Evolutionary conservation across 352 stramenopile species (phyloP), one percentile per base, ranked within the genome.

Genomic region (Globisporangium nunn): DNA sequence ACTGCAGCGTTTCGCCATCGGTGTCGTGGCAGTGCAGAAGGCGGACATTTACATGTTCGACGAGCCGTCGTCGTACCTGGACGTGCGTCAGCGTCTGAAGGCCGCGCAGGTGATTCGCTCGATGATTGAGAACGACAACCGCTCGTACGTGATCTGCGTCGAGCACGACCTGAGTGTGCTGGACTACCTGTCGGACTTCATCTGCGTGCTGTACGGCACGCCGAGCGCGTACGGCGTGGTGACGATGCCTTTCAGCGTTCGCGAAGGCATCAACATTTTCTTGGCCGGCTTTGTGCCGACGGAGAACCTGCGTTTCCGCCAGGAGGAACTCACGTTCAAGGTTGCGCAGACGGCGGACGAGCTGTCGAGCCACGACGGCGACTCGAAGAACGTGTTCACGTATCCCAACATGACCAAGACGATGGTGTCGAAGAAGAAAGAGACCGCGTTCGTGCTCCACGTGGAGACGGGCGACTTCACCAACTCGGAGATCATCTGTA

Each of bases 1-100:
- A 76, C 81, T 99, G 45, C 98, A 99, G 80, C 93, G 98, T 54
- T 99, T 99, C 72, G 97, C 98, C 2, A 99, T 99, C 70, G 92
- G 86, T 18, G 90, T 98, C 29, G 94, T 98, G 46, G 91, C 93
- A 3, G 87, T 99, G 37, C 92, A 98, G 63, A 81, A 95, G 39
- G 88, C 88, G 29, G 96, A 99, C 79, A 98, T 99, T 31, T 99
- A 99, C 88, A 99, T 99, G 96, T 99, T 99, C 73, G 98, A 99
- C 62, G 98, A 99, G 75, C 98, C 98, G 6, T 99, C 93, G 23
- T 98, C 93, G 48, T 99, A 99, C 74, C 74, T 99, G 52, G 98
- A 99, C 81, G 97, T 99, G 44, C 98, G 98, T 59, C 98, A 99
- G 78, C 87, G 98, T 68, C 84, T 99, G 15, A 98, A 98, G 63